Evolutionary conservation across 495 filamentous ascomycete species (phyloP), one percentile per base, ranked within the genome.

Genomic region (Parathielavia appendiculata): DNA sequence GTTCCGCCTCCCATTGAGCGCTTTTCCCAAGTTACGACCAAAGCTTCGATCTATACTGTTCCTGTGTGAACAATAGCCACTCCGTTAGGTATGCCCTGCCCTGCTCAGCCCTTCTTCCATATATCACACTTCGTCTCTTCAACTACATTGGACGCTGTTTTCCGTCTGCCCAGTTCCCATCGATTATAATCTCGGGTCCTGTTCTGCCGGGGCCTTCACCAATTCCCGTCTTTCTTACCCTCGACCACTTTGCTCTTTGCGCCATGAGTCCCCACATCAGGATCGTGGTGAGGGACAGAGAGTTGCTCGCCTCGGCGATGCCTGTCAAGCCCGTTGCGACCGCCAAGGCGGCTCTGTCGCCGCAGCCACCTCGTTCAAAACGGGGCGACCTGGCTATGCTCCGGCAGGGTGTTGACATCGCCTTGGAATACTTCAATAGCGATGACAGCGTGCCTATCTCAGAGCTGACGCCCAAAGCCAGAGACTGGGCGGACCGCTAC

Each of bases 341-440:
- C 30, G 26, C 14, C 26, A 41, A 45, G 52, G 20, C 22, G n/a
- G 54, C n/a, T 36, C 22, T 36, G 6, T 10, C 50, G 17, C 41
- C 17, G 41, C 53, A 52, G 22, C 55, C 51, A 1, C 60, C 51
- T 51, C 60, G 56, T 19, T 62, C 60, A 7, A 51, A 61, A n/a
- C 38, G 59, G 1, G 47, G 53, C 44, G 57, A 61, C 17, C 32
- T 52, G 10, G 62, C 51, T 16, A 48, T 62, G 22, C 58, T 65
- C 19, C 51, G 58, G 36, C 45, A 58, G 50, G 67, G 56, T 10
- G 38, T 69, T 32, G 62, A 67, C 45, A 60, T 69, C 34, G 63
- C 61, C 46, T 54, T 69, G 41, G 39, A 38, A 38, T 69, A 69
- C 51, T 66, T 69, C 63, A 69, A 67, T 63, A 30, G 16, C 44